A percentile compares a stretch with the other conserved stretches of the same genome.
Conservation (phyloP, 805 yeast species). For the Sungouiella thailandica region DNA sequence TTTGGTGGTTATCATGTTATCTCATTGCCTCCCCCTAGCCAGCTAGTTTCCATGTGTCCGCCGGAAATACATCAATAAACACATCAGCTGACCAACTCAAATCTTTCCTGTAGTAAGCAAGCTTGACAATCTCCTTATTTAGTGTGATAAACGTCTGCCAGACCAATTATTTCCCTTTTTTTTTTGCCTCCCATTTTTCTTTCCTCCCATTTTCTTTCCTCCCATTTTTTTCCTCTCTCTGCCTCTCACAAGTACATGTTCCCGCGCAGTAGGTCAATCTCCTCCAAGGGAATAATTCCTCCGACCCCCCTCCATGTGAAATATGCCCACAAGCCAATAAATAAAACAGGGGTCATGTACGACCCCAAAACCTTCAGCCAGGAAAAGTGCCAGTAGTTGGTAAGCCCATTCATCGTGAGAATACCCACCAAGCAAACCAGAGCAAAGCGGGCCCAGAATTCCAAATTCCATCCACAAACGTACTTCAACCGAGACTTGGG, state of each 20-base stretch:
- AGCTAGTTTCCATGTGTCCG: too few relatives aligned
- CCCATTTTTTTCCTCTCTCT: constrained; percentile 41
- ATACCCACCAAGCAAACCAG: constrained; percentile 13
- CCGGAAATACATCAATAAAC: too few relatives aligned
- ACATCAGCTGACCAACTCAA: too few relatives aligned
- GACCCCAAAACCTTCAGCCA: constrained; percentile 10
- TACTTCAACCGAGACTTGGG: constrained; percentile 3
- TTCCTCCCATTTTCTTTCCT: neutral
- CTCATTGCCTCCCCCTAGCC: too few relatives aligned
- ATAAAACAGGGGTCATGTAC: constrained; percentile 12
- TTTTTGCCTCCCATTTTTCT: neutral
- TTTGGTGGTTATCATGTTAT: too few relatives aligned
- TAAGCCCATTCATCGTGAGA: constrained; percentile 14
- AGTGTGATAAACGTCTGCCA: too few relatives aligned
- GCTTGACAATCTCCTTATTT: too few relatives aligned
- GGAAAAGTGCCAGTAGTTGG: constrained; percentile 14
- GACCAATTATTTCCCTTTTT: too few relatives aligned
- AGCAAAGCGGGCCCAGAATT: constrained; percentile 13
- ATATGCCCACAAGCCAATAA: constrained; percentile 5
- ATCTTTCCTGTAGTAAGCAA: too few relatives aligned
- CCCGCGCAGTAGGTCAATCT: constrained; percentile 2
- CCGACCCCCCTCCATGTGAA: constrained; percentile 1
- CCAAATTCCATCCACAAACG: constrained; percentile 6
- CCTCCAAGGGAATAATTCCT: neutral
- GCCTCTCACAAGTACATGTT: neutral